A percentile compares a stretch with the other conserved stretches of the same genome.
phyloP scores from a whole-genome alignment of 495 filamentous ascomycete species.

The Penicillium bialowiezense region DNA sequence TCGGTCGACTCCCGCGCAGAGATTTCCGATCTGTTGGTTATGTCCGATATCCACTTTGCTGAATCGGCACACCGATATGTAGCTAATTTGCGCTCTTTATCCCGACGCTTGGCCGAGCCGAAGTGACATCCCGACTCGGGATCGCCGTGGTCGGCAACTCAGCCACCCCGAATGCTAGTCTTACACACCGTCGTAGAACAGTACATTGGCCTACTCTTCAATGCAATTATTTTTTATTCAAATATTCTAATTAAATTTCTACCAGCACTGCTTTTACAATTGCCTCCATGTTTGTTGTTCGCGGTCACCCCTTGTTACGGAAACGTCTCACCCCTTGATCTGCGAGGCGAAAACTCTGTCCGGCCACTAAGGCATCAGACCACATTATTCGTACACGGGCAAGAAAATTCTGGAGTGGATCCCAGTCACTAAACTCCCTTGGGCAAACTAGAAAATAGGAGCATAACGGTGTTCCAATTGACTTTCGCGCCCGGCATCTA shows the following conservation, averaged over 20 bases:
- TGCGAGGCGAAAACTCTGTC: constrained; percentile 13
- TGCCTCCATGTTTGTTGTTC: not conserved
- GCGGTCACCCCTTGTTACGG: constrained; percentile 8
- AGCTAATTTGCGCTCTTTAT: constrained; percentile 3
- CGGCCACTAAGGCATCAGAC: constrained; percentile 6
- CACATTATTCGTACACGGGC: not conserved
- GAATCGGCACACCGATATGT: constrained; percentile 30
- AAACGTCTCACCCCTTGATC: constrained; percentile 23
- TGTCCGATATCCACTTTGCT: constrained; percentile 14
- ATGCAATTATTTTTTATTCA: too few relatives aligned
- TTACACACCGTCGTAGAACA: not conserved
- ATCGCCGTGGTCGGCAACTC: constrained; percentile 4
- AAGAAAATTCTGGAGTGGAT: not conserved
- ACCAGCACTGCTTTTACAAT: not conserved
- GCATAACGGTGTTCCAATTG: not conserved
- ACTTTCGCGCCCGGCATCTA: too few relatives aligned
- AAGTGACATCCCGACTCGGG: constrained; percentile 17
- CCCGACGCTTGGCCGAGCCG: constrained; percentile 17
- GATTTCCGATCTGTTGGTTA: constrained; percentile 19
- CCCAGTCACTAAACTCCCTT: not conserved
- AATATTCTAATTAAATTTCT: not conserved
- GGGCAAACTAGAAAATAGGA: not conserved
- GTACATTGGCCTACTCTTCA: too few relatives aligned
- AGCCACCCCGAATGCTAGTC: not conserved
- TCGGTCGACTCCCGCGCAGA: constrained; percentile 24